These are phyloP conservation scores for Tetradesmus obliquus DNA, from an alignment of 139 green algal species.

Conservation along the genomic window DNA sequence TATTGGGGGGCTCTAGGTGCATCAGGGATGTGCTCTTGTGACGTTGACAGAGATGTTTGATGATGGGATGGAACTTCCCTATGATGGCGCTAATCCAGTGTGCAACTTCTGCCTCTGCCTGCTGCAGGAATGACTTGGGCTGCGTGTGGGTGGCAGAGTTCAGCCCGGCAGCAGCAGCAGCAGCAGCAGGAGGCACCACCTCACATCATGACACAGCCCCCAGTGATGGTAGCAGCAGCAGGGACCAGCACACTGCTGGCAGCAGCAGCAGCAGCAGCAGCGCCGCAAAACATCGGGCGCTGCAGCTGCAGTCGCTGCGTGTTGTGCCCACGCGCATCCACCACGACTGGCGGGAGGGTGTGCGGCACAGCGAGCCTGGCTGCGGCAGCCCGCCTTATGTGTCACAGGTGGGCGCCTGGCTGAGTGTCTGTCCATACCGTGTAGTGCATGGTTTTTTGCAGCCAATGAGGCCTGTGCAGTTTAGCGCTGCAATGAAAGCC, in stretches of 20 bases:
- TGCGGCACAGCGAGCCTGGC: neutral
- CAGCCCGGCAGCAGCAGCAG: neutral
- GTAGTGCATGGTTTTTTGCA: neutral
- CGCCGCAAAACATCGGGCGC: neutral
- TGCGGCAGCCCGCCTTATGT: constrained; percentile 13
- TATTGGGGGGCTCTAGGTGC: too few species aligned
- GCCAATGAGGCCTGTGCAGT: neutral
- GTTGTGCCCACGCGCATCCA: constrained; percentile 4
- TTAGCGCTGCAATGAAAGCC: neutral
- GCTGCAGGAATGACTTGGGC: constrained; percentile 66
- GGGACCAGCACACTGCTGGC: neutral
- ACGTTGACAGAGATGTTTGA: too few species aligned
- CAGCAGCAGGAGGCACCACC: neutral
- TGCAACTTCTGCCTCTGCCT: neutral
- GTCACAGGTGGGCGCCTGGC: neutral
- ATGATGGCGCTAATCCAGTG: too few species aligned
- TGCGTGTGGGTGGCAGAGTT: constrained; percentile 57
- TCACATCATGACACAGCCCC: neutral
- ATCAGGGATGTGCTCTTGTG: too few species aligned
- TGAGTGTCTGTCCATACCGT: neutral
- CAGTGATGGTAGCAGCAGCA: neutral
- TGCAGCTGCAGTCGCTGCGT: neutral
- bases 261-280: constrained; percentile 19
- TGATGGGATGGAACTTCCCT: too few species aligned
- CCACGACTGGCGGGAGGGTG: constrained; percentile 10